phyloP scores from a whole-genome alignment of 169 alveolate species.

The Theileria orientalis region DNA sequence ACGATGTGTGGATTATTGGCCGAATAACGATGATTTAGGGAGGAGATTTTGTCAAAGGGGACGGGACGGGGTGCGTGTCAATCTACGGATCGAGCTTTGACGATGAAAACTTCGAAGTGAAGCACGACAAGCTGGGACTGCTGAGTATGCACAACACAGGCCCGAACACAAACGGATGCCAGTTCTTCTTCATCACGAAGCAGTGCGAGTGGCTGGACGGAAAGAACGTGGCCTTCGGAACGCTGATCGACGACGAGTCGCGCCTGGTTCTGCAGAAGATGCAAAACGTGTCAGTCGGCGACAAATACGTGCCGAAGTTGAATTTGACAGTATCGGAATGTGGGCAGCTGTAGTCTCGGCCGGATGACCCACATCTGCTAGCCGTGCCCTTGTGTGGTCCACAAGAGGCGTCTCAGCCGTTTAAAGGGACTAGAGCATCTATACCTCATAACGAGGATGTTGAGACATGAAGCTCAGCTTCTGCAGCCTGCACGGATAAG shows the following conservation, averaged over 20 bases:
- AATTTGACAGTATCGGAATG: slow-evolving; percentile 68
- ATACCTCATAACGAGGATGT: too few relatives aligned
- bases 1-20: too few relatives aligned
- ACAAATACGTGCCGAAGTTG: slow-evolving; percentile 74
- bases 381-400: not conserved
- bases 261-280: slow-evolving; percentile 75
- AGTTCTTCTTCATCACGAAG: slow-evolving; percentile 94
- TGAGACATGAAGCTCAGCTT: too few relatives aligned
- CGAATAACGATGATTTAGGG: slow-evolving; percentile 66
- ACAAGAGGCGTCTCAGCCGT: too few relatives aligned
- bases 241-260: slow-evolving; percentile 80
- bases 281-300: slow-evolving; percentile 82
- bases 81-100: slow-evolving; percentile 91
- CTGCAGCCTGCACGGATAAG: too few relatives aligned
- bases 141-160: slow-evolving; percentile 94
- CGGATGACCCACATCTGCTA: too few relatives aligned
- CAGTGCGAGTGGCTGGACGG: slow-evolving; percentile 95
- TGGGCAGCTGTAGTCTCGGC: slow-evolving; percentile 74
- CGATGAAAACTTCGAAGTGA: slow-evolving; percentile 89
- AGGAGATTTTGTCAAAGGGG: slow-evolving; percentile 93
- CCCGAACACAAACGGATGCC: slow-evolving; percentile 93
- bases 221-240: slow-evolving; percentile 94
- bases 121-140: slow-evolving; percentile 86
- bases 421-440: too few relatives aligned
- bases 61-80: slow-evolving; percentile 94